A percentile compares a stretch with the other conserved stretches of the same genome.
These are phyloP conservation scores for Alternaria postmessia DNA, from an alignment of 2,329 filamentous ascomycete species.

Conservation along the genomic window DNA sequence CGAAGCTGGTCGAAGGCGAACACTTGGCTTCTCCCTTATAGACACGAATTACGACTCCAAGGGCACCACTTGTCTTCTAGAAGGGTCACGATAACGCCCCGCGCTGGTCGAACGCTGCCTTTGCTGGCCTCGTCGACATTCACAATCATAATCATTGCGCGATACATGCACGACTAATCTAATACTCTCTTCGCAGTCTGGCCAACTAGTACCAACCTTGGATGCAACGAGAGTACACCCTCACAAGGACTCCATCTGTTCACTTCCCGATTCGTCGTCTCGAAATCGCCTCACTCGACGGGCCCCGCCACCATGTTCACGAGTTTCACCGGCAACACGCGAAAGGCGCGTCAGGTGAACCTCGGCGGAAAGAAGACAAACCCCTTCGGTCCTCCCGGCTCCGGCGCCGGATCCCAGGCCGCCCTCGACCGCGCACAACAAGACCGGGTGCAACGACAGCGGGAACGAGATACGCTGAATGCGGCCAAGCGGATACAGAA, in stretches of 20 bases:
- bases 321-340: conserved; percentile 87
- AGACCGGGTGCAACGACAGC: conserved; percentile 80
- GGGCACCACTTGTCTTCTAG: background rate
- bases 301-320: conserved; percentile 75
- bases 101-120: conserved; percentile 3
- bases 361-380: conserved; percentile 85
- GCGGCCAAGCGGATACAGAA: conserved; percentile 79
- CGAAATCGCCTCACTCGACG: background rate
- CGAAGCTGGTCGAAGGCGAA: conserved; percentile 16
- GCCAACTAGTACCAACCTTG: too few relatives aligned
- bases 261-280: background rate
- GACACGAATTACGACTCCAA: background rate
- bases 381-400: conserved; percentile 72
- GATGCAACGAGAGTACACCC: background rate
- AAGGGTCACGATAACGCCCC: background rate
- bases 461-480: conserved; percentile 78
- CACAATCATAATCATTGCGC: conserved; percentile 6
- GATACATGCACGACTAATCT: conserved; percentile 14
- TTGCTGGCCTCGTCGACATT: conserved; percentile 1
- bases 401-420: conserved; percentile 72
- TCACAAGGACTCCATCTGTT: background rate
- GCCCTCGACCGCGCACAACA: conserved; percentile 87
- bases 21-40: background rate
- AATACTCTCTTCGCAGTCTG: background rate
- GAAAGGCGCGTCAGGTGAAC: conserved; percentile 89